Percentiles rank a stretch among this genome's conserved stretches.
phyloP scores from a whole-genome alignment of 306 rosid species.

The Vigna hirtella region DNA sequence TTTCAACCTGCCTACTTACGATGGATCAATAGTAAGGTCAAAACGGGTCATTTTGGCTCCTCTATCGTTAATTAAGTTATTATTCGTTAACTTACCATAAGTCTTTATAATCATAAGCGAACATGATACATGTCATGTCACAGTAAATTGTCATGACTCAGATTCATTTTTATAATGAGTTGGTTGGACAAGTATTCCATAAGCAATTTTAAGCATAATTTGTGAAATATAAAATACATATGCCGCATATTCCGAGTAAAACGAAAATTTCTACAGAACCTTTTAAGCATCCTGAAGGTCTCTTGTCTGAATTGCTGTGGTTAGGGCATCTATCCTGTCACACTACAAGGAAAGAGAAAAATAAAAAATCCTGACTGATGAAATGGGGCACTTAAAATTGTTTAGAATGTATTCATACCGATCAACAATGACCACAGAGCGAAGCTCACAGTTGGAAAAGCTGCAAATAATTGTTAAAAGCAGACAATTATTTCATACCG shows the following conservation, averaged over 20 bases:
- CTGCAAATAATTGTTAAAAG: slow-evolving; percentile 57
- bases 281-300: slow-evolving; percentile 48
- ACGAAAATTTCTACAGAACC: slow-evolving; percentile 20
- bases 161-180: background rate
- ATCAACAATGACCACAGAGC: slow-evolving; percentile 70
- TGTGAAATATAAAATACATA: background rate
- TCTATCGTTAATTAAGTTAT: no score
- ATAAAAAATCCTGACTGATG: slow-evolving; percentile 1
- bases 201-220: background rate
- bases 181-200: background rate
- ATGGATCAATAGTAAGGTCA: no score
- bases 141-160: background rate
- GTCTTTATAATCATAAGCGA: background rate
- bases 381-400: background rate
- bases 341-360: slow-evolving; percentile 47
- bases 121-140: background rate
- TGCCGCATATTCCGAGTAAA: background rate
- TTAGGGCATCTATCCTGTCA: slow-evolving; percentile 54
- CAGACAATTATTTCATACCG: slow-evolving; percentile 7
- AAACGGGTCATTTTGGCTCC: no score
- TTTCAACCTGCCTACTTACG: no score
- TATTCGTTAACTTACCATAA: no score
- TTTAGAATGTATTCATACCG: slow-evolving; percentile 48
- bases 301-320: slow-evolving; percentile 58
- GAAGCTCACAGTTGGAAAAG: slow-evolving; percentile 78